Evolutionary conservation across 495 filamentous ascomycete species (phyloP).

Genomic region (Chlorociboria aeruginascens): DNA sequence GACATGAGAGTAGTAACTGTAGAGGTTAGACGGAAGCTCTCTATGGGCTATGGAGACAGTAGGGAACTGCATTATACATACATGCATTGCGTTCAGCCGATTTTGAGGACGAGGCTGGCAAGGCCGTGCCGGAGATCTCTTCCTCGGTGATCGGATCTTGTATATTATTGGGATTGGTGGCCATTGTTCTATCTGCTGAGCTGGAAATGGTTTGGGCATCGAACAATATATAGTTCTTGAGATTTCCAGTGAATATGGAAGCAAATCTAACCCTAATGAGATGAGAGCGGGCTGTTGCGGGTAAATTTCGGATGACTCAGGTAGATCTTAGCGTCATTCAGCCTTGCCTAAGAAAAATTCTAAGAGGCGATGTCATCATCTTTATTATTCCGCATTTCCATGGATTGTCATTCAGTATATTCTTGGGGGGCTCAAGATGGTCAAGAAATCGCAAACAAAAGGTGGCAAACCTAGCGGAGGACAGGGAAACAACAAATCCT

Average conservation of each 20-base stretch:
- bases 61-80: not conserved
- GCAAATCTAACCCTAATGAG: no score
- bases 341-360: no score
- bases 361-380: no score
- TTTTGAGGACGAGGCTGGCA: slow-evolving; percentile 10
- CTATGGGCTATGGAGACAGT: slow-evolving; percentile 2
- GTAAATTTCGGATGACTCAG: no score
- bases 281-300: no score
- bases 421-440: slow-evolving; percentile 13
- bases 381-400: slow-evolving; percentile 1
- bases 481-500: slow-evolving; percentile 7
- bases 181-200: no score
- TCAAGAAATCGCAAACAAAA: slow-evolving; percentile 38
- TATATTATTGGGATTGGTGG: not conserved
- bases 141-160: slow-evolving; percentile 25
- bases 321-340: no score
- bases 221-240: no score
- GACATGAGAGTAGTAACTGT: not conserved
- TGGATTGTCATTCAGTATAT: slow-evolving; percentile 1
- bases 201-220: no score
- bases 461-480: slow-evolving; percentile 21
- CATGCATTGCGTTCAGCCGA: slow-evolving; percentile 22
- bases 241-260: no score
- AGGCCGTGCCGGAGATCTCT: slow-evolving; percentile 23
- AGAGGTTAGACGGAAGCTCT: not conserved